Evolutionary conservation across 164 flowering plant genomes (phyloP), one percentile per base, ranked within the genome.

Genomic region (Paratinospora sagittata): DNA sequence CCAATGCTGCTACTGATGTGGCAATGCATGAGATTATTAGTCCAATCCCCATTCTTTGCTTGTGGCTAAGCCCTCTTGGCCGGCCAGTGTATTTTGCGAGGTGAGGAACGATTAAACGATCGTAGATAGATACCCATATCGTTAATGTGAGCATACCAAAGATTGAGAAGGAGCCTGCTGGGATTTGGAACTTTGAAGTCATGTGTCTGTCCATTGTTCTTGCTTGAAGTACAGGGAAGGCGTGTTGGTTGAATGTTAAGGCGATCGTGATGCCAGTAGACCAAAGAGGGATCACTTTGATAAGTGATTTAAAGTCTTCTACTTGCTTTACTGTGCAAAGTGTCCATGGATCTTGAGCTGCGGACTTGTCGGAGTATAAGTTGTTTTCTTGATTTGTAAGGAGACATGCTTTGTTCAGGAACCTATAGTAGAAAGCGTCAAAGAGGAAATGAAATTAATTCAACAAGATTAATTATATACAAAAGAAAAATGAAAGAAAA

Each of bases 381-480:
- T 73, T 73, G 27, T 66, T 72, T 0, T 36, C 70, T 8, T 37
- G 67, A 34, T 73, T 66, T 65, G 49, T 39, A 21, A 72, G 72
- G 70, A 72, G 65, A 67, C 79, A 76, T 39, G 79, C 79, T 52
- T 73, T 77, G 71, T 77, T 73, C 3, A 77, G 57, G 34, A 69
- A 77, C 71, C 78, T 74, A 43, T 4, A 57, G 27, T 37, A 12
- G 1, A 7, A 23, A 45, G 14, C 19, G 36, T n/a, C n/a, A n/a
- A n/a, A n/a, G n/a, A n/a, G n/a, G 2, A 63, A 26, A 63, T 7
- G 16, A 17, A 13, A 19, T 49, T 49, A 13, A 17, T 49, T 14
- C 16, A 47, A 49, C 19, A 13, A 14, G 19, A 3, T 13, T 49
- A 3, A n/a, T n/a, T n/a, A n/a, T 17, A 49, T 10, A 3, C 19